These are phyloP conservation scores for Ploettnerulaceae sp. DNA, from an alignment of 2,329 filamentous ascomycete species.

Conservation along the genomic window DNA sequence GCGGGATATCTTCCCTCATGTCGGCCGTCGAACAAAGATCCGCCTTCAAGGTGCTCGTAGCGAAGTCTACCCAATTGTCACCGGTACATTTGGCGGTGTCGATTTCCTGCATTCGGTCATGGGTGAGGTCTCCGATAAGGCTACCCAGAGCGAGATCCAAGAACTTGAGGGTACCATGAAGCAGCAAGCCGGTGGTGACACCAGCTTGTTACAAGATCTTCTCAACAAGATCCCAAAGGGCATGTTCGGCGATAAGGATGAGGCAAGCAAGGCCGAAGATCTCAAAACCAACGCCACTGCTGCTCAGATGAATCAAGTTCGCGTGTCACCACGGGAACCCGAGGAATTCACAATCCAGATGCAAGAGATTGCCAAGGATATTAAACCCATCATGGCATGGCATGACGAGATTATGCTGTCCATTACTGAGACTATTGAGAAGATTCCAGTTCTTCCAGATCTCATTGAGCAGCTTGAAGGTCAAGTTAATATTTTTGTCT, in stretches of 20 bases:
- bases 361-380: slow-evolving; percentile 66
- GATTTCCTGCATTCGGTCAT: slow-evolving; percentile 90
- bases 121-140: slow-evolving; percentile 76
- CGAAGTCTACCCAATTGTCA: slow-evolving; percentile 75
- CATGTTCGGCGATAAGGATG: slow-evolving; percentile 69
- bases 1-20: slow-evolving; percentile 76
- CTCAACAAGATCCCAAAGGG: slow-evolving; percentile 78
- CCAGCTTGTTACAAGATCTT: slow-evolving; percentile 71
- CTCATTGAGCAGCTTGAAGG: slow-evolving; percentile 83
- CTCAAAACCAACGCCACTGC: slow-evolving; percentile 71
- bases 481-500: slow-evolving; percentile 83
- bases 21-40: slow-evolving; percentile 69
- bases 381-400: slow-evolving; percentile 87
- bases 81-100: slow-evolving; percentile 90
- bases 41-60: slow-evolving; percentile 60
- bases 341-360: slow-evolving; percentile 81
- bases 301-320: slow-evolving; percentile 69
- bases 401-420: slow-evolving; percentile 82
- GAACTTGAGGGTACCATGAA: slow-evolving; percentile 80
- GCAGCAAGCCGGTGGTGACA: slow-evolving; percentile 57
- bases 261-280: slow-evolving; percentile 71
- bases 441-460: slow-evolving; percentile 79
- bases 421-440: slow-evolving; percentile 73
- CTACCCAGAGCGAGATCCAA: slow-evolving; percentile 85
- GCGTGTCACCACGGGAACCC: slow-evolving; percentile 71